Evolutionary conservation across 2,329 filamentous ascomycete species (phyloP).

Genomic region (Phialocephala subalpina): DNA sequence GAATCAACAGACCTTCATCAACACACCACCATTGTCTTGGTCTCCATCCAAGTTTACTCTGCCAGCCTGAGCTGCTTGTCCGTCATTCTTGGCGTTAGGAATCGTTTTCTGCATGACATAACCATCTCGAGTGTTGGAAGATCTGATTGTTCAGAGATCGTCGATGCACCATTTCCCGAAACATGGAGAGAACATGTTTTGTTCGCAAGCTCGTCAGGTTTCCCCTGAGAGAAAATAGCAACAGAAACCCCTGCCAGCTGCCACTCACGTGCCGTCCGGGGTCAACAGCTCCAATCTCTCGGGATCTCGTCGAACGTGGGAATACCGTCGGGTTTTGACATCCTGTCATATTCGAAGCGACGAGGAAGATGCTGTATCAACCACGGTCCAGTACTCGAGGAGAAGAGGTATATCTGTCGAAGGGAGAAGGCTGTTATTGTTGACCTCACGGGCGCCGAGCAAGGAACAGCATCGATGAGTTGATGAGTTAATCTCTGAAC

Average conservation of each 20-base stretch:
- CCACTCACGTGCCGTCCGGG: neutral
- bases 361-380: neutral
- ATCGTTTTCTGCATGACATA: neutral
- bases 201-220: too few species aligned
- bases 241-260: neutral
- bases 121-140: neutral
- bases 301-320: neutral
- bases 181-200: conserved; percentile 4
- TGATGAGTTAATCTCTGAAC: neutral
- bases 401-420: too few species aligned
- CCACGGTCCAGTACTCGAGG: neutral
- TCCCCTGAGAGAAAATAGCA: neutral
- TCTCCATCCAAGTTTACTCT: neutral
- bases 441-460: too few species aligned
- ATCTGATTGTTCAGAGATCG: neutral
- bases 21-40: neutral
- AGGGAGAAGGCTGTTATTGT: too few species aligned
- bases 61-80: neutral
- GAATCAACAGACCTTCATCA: neutral
- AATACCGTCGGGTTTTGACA: neutral
- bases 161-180: neutral
- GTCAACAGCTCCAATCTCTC: neutral
- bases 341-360: neutral
- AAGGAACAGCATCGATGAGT: too few species aligned
- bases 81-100: conserved; percentile 6